Percentiles rank a stretch among this genome's conserved stretches.
phyloP scores from a whole-genome alignment of 306 rosid genomes.

The Dalbergia oliveri region DNA sequence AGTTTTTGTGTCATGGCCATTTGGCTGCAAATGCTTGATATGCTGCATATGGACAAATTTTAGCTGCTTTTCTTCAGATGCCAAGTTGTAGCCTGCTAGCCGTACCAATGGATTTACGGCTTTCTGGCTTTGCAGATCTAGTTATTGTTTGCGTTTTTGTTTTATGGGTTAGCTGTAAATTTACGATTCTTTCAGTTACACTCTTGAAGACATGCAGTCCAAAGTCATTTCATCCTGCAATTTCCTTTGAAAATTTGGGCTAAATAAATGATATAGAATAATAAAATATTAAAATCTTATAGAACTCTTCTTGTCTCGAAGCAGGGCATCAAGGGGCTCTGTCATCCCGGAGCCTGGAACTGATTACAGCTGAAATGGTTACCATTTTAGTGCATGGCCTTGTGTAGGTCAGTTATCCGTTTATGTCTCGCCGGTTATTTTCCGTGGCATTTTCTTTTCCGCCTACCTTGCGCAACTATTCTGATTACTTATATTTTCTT shows the following conservation, averaged over 20 bases:
- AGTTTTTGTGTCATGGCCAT: slow-evolving; percentile 7
- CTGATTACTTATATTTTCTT: slow-evolving; percentile 44
- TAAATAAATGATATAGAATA: slow-evolving; percentile 58
- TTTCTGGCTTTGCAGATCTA: not conserved
- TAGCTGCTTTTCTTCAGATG: not conserved
- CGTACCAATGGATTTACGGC: slow-evolving; percentile 12
- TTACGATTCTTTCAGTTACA: slow-evolving; percentile 53
- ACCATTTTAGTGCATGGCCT: slow-evolving; percentile 92
- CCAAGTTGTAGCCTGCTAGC: not conserved
- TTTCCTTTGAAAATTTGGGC: slow-evolving; percentile 72
- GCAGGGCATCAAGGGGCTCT: slow-evolving; percentile 99
- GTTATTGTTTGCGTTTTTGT: slow-evolving; percentile 31
- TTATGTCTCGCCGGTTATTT: slow-evolving; percentile 75
- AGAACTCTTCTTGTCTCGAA: slow-evolving; percentile 89
- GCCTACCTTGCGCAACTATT: slow-evolving; percentile 55
- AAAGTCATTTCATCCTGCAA: slow-evolving; percentile 65
- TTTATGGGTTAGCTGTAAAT: slow-evolving; percentile 29
- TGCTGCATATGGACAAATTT: not conserved
- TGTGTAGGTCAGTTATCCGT: slow-evolving; percentile 86
- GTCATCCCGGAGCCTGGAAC: slow-evolving; percentile 91
- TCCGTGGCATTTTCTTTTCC: slow-evolving; percentile 71
- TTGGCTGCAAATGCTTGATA: not conserved
- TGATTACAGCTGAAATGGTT: slow-evolving; percentile 94
- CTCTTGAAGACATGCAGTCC: slow-evolving; percentile 66
- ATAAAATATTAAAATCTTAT: slow-evolving; percentile 70